Conservation (phyloP, 2,329 filamentous ascomycete species). For the Fusarium nodosum region DNA sequence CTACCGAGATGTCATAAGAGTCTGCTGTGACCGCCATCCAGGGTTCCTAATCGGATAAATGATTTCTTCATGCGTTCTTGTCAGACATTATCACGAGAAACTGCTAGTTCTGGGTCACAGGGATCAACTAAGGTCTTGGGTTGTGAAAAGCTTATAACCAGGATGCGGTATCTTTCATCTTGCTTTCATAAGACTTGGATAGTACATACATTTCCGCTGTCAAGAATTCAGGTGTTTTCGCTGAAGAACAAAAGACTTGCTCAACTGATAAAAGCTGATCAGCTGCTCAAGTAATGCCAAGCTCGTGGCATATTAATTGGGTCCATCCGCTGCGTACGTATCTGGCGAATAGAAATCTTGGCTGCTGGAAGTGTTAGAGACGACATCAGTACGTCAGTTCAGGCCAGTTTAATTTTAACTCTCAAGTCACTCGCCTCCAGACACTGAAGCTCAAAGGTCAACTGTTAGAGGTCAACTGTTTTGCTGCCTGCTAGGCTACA, state of each 20-base stretch:
- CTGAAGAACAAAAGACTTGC: background rate
- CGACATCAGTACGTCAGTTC: background rate
- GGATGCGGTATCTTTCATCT: background rate
- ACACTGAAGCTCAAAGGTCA: background rate
- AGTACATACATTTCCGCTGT: too few species aligned
- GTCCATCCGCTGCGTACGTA: background rate
- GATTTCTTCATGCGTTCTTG: too few species aligned
- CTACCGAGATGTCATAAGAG: background rate
- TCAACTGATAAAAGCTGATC: background rate
- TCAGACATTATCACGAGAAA: background rate
- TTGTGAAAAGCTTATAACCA: background rate
- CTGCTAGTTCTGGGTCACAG: accelerated
- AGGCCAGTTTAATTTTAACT: background rate
- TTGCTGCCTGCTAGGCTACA: background rate
- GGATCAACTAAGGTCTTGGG: background rate
- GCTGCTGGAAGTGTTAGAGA: background rate
- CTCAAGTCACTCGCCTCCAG: too few species aligned
- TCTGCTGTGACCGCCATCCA: accelerated
- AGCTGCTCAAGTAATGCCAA: background rate
- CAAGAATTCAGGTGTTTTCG: background rate
- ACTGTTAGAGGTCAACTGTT: background rate
- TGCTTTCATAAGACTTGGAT: background rate
- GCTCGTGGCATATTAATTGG: background rate
- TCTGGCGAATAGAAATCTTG: background rate
- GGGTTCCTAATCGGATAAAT: background rate